Evolutionary conservation across 805 yeast genomes (phyloP), one percentile per base, ranked within the genome.

Genomic region (Kodamaea laetipori): DNA sequence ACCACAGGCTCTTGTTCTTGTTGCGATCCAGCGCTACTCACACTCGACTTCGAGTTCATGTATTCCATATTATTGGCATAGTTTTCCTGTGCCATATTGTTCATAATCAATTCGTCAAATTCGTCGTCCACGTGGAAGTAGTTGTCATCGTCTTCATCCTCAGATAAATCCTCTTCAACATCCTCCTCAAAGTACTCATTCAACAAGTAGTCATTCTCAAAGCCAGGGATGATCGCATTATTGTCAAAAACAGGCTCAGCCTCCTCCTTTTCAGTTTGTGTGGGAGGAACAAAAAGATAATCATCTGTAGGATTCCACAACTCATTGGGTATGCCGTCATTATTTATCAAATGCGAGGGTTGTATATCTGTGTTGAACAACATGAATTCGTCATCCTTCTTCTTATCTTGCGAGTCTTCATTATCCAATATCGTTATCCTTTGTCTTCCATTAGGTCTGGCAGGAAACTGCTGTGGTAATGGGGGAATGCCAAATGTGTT

Each of bases 111-210:
- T 16, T 61, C 63, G 43, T 60, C 69, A 48, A 63, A 59, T 13
- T 49, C 54, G 36, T 56, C 61, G 40, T 66, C 69, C 42, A 64
- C 71, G 39, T 62, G 64, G 49, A 65, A 66, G 49, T 68, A 66
- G 46, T 65, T 57, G 44, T 67, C 69, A 34, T 64, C 71, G 46
- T 61, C 68, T 37, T 64, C 71, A 47, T 60, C 68, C 28, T 69
- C 71, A 26, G 67, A 67, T 34, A 69, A 50, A 33, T 69, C 71
- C 55, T 64, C 73, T 42, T 71, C 75, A 31, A 72, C 73, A 37
- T 69, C 69, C 44, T 72, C 76, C 4, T 66, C 69, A 41, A 68
- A 69, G 33, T 64, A 64, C 36, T 67, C 69, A 19, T 56, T 46
- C 35, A 57, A 46, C 27, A 67, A 56, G 49, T 65, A 67, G 50